Percentiles rank a stretch among this genome's conserved stretches.
Evolutionary conservation across 148 eudicot species (phyloP).

Genomic region (Persicaria tinctoria): DNA sequence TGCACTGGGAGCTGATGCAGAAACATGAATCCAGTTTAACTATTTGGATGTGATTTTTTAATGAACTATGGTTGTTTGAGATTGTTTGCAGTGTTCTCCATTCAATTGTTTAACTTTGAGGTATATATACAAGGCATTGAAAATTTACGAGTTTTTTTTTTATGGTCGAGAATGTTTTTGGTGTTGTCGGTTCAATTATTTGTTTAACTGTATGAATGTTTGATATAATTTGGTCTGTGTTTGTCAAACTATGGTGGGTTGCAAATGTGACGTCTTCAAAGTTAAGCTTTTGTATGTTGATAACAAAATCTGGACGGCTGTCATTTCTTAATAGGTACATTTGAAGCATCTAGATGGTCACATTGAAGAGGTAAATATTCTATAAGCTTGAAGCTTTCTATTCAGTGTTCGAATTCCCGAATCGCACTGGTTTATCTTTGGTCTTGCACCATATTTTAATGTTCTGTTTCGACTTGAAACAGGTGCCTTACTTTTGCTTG

Average conservation of each 20-base stretch:
- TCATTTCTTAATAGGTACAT: conserved; percentile 50
- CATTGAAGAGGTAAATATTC: conserved; percentile 73
- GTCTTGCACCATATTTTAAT: not conserved
- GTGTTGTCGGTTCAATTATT: not conserved
- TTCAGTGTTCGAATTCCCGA: not conserved
- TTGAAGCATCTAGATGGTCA: conserved; percentile 99
- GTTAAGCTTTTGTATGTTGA: not conserved
- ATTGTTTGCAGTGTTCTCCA: no score
- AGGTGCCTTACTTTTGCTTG: conserved; percentile 95
- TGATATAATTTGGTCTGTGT: not conserved
- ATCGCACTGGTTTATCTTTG: not conserved
- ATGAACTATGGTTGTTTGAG: not conserved
- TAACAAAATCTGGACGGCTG: not conserved
- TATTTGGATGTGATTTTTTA: not conserved
- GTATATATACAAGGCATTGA: not conserved
- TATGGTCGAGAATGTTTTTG: no score
- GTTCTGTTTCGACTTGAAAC: conserved; percentile 21
- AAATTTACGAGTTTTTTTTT: not conserved
- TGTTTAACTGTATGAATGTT: no score
- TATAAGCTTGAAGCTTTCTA: conserved; percentile 3
- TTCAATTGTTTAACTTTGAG: no score
- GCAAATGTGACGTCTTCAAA: not conserved
- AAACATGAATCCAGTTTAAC: not conserved
- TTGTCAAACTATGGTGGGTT: not conserved
- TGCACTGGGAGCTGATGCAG: not conserved